Conservation (phyloP, 345 rosid genomes). For the Camelina laxa region DNA sequence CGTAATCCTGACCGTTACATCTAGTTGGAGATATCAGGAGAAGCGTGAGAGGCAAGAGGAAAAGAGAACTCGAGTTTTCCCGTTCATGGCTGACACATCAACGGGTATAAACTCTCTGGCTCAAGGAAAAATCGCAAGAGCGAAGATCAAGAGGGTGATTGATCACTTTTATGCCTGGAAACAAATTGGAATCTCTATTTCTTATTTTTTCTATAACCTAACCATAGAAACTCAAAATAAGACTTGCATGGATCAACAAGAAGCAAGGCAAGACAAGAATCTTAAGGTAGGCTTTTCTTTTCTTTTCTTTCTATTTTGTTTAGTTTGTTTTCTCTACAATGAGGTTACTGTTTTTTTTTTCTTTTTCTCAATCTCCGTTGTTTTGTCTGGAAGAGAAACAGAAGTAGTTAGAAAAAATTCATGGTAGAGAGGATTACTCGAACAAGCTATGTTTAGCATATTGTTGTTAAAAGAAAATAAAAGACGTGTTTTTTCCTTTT, state of each 20-base stretch:
- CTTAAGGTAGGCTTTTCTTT: background rate
- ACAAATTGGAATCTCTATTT: background rate
- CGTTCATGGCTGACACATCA: conserved; percentile 47
- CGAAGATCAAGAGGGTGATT: background rate
- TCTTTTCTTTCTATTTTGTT: conserved; percentile 3
- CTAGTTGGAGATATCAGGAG: conserved; percentile 31
- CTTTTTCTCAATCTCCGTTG: conserved; percentile 1
- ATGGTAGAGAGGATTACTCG: conserved; percentile 34
- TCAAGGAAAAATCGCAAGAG: background rate
- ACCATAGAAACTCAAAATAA: conserved; percentile 22
- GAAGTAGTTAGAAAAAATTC: conserved; percentile 24
- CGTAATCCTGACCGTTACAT: conserved; percentile 34
- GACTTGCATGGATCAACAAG: conserved; percentile 31
- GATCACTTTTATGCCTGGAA: background rate
- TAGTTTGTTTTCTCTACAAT: conserved; percentile 13
- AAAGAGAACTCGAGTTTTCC: conserved; percentile 34
- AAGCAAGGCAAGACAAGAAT: conserved; percentile 2
- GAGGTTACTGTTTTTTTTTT: background rate
- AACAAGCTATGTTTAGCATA: conserved; percentile 38
- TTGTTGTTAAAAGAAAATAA: background rate
- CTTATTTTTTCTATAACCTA: background rate
- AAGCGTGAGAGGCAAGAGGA: conserved; percentile 35
- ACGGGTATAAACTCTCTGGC: conserved; percentile 21
- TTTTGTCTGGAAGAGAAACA: conserved; percentile 28
- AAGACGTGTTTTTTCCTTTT: background rate